phyloP scores from a whole-genome alignment of 192 early-diverging fungal species.

The Funneliformis geosporum region DNA sequence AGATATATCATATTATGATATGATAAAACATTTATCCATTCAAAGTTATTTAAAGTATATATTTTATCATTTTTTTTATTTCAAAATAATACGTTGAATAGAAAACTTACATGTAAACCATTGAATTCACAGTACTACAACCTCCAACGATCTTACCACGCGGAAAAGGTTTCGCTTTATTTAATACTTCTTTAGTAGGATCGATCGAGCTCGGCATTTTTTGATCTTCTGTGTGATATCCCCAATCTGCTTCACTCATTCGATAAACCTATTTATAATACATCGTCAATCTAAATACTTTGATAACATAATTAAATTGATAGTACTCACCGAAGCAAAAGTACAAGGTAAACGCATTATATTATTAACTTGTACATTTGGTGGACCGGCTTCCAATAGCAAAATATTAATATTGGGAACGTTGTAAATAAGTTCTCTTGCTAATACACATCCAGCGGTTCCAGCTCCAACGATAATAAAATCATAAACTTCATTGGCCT shows the following conservation, averaged over 20 bases:
- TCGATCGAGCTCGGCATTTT: neutral
- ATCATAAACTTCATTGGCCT: neutral
- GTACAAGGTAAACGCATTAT: neutral
- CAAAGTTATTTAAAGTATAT: no score
- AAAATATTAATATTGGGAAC: constrained; percentile 2
- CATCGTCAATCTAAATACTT: no score
- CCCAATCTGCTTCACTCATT: no score
- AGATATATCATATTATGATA: no score
- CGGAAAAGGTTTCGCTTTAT: neutral
- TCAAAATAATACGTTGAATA: no score
- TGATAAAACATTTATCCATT: no score
- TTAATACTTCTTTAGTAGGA: neutral
- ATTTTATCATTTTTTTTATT: no score
- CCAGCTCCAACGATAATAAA: constrained; percentile 13
- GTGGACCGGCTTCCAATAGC: constrained; percentile 4
- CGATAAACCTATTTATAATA: no score
- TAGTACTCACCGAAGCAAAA: neutral
- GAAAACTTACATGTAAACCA: neutral
- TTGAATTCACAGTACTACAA: neutral
- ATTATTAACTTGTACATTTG: neutral
- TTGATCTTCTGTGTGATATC: no score
- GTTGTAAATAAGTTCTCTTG: neutral
- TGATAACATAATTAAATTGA: neutral
- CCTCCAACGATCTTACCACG: neutral
- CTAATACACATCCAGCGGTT: neutral